Percentiles rank a stretch among this genome's conserved stretches.
Evolutionary conservation across 23 red algal species (phyloP).

Genomic region (Chondrus crispus): DNA sequence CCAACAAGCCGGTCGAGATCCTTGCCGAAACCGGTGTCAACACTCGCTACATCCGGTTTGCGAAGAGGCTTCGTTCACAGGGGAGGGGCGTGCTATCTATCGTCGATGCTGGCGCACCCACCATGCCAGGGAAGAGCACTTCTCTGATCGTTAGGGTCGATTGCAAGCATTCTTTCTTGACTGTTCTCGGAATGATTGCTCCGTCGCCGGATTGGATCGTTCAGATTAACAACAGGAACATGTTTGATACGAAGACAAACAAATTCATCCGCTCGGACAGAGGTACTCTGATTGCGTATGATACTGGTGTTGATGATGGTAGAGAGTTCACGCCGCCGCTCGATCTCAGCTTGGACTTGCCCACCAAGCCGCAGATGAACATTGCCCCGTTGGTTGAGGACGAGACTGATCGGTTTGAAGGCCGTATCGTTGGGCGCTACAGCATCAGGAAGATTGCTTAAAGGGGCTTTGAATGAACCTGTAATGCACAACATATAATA

Average conservation of each 20-base stretch:
- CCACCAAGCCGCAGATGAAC: slow-evolving; percentile 31
- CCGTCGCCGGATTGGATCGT: slow-evolving; percentile 52
- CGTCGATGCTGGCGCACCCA: slow-evolving; percentile 7
- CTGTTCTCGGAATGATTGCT: slow-evolving; percentile 32
- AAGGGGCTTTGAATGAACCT: too few species aligned
- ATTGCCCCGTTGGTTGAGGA: slow-evolving; percentile 45
- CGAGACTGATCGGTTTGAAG: slow-evolving; percentile 18
- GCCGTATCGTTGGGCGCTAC: slow-evolving; percentile 28
- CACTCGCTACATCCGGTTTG: background rate
- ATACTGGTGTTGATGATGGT: slow-evolving; percentile 27
- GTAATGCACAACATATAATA: too few species aligned
- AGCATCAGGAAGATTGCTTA: background rate
- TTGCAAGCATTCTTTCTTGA: slow-evolving; percentile 33
- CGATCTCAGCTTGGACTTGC: slow-evolving; percentile 17
- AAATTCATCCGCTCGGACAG: background rate
- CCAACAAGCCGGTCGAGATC: background rate
- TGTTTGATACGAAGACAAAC: background rate
- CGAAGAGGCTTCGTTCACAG: background rate
- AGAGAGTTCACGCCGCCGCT: slow-evolving; percentile 2
- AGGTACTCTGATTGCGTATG: slow-evolving; percentile 26
- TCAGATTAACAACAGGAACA: slow-evolving; percentile 28
- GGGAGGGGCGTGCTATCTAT: background rate
- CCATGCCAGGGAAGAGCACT: slow-evolving; percentile 4
- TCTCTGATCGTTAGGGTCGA: slow-evolving; percentile 22
- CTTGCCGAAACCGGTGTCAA: slow-evolving; percentile 36